These are phyloP conservation scores for Cutaneotrichosporon mucoides DNA, from an alignment of 1,284 basidiomycete genomes.

Conservation along the genomic window DNA sequence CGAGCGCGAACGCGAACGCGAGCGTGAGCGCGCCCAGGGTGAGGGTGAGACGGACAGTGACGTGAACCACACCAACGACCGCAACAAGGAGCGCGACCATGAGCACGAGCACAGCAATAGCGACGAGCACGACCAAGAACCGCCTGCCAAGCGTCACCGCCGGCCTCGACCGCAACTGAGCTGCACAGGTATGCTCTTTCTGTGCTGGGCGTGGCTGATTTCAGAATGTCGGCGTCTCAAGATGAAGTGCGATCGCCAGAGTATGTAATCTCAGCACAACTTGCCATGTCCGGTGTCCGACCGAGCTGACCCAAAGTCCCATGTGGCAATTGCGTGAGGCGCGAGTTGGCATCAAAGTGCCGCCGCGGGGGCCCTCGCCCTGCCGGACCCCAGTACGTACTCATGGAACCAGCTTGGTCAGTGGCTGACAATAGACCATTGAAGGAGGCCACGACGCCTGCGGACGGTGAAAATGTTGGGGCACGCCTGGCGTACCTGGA, in stretches of 20 bases:
- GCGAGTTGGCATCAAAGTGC: conserved; percentile 8
- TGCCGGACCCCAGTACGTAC: neutral
- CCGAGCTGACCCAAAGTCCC: conserved; percentile 5
- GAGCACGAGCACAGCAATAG: neutral
- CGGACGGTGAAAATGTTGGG: neutral
- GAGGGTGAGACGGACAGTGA: no score
- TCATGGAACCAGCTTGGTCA: no score
- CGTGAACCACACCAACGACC: neutral
- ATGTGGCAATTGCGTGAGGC: conserved; percentile 11
- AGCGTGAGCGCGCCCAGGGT: no score
- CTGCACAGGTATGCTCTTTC: neutral
- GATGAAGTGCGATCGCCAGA: neutral
- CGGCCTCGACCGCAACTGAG: neutral
- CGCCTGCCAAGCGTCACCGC: neutral
- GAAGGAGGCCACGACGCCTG: no score
- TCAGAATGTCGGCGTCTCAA: neutral
- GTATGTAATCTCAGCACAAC: no score
- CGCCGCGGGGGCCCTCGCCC: neutral
- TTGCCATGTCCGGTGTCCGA: neutral
- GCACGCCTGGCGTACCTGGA: conserved; percentile 1
- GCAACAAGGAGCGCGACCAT: no score
- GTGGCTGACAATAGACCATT: no score
- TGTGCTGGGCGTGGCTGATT: neutral
- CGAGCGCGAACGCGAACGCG: no score
- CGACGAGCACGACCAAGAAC: neutral